A percentile compares a stretch with the other conserved stretches of the same genome.
Conservation (phyloP, 176 grass and related monocot genomes). For the Raddia guianensis region DNA sequence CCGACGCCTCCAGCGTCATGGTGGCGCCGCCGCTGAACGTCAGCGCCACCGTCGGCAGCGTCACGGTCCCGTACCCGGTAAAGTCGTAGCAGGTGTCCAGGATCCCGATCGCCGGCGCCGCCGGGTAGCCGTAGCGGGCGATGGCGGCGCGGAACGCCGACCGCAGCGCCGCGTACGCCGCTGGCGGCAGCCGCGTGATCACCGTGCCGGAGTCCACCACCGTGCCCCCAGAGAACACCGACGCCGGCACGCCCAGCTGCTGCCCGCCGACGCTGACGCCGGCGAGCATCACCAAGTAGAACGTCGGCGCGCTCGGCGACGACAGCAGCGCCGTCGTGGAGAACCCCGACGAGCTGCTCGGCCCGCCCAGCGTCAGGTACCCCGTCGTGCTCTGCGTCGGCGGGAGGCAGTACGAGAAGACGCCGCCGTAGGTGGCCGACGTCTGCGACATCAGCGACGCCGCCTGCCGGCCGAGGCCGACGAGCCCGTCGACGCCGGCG, state of each 20-base stretch:
- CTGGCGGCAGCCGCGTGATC: constrained; percentile 64
- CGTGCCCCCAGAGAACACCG: constrained; percentile 58
- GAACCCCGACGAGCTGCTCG: constrained; percentile 16
- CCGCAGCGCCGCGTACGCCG: constrained; percentile 76
- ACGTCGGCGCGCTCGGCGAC: constrained; percentile 48
- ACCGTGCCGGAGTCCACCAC: constrained; percentile 94
- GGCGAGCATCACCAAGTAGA: constrained; percentile 67
- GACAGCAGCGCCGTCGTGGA: constrained; percentile 65
- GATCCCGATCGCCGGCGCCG: constrained; percentile 43
- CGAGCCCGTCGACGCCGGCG: constrained; percentile 56
- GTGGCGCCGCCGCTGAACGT: constrained; percentile 46
- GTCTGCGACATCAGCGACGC: constrained; percentile 70
- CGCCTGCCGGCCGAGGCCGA: constrained; percentile 64
- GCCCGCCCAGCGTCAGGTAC: constrained; percentile 65
- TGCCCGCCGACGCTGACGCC: constrained; percentile 72
- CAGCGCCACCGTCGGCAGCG: constrained; percentile 62
- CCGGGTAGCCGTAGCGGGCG: constrained; percentile 50
- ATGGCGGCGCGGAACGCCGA: constrained; percentile 61
- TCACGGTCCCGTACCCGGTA: constrained; percentile 44
- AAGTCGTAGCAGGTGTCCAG: constrained; percentile 90
- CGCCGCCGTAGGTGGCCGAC: constrained; percentile 48
- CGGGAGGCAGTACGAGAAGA: constrained; percentile 92
- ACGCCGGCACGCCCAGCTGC: constrained; percentile 32
- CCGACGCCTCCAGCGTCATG: constrained; percentile 46
- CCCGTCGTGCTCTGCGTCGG: constrained; percentile 51